Evolutionary conservation across 768 basidiomycete species (phyloP), one percentile per base, ranked within the genome.

Genomic region (Paxillus involutus): DNA sequence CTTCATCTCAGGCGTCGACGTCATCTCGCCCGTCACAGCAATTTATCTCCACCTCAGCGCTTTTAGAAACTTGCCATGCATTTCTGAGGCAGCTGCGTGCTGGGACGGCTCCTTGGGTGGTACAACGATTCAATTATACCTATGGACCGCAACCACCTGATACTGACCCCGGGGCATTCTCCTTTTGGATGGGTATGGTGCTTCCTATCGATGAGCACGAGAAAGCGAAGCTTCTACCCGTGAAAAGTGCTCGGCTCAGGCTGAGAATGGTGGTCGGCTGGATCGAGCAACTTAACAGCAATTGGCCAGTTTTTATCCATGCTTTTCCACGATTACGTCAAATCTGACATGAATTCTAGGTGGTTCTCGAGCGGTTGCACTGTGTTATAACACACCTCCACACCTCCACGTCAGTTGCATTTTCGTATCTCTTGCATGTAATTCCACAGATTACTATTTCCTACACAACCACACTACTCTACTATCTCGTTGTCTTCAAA

Each of bases 131-230:
- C 42, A 84, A 89, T 64, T 82, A 80, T 62, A 84, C 86, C 0
- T 89, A 89, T 64, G 92, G 92, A 3, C 74, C 80, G 5, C 88
- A 90, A 77, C 94, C 94, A 1, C 62, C 70, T 6, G 66, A 75
- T 21, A 63, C 55, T 12, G 87, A 93, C 68, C 81, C 86, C 0
- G 79, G 79, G 26, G 73, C 79, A 21, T 94, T 96, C 69, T 83
- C 84, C 33, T 97, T 89, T 70, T 96, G 91, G 90, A 92, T 96
- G 74, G 92, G 90, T 0, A 78, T 84, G 68, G 84, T 96, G 36
- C 83, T 98, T 46, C 90, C 94, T 35, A 92, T 98, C 65, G 92
- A 96, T 68, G 91, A 96, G 53, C 80, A 85, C 62, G 89, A 94
- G 74, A 92, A 94, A 69, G 78, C 92, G 12, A 89, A 94, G 62